Base-by-base conservation (phyloP, 345 rosid genomes). In the Capsella bursapastoris region DNA sequence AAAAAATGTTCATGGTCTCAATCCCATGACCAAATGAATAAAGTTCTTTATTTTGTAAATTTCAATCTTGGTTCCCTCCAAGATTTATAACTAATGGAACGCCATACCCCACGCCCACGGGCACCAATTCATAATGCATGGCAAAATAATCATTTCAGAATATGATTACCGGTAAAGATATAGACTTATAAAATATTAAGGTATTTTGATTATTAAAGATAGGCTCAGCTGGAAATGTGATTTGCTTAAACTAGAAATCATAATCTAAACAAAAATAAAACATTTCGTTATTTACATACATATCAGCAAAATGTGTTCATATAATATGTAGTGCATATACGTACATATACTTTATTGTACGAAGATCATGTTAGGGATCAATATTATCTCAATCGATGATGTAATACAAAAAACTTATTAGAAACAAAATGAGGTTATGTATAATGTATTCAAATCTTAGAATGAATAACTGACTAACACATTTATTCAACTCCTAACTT, bases 11-110 rank as follows among this genome's bases (percentile, higher is more conserved):
- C 5, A 40, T 67, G 68, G 72, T 14, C 61, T 68, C 73, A 13
- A 67, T 22, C 61, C 73, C 73, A 13, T 51, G 29, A 58, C 37
- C 12, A 50, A 40, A 59, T 67, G 61, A 50, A 55, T 75, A 75
- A 59, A 66, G 61, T 75, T 67, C 28, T 59, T 75, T 59, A 49
- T 29, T 22, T 38, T 51, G 53, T 22, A 68, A 58, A 66, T 75
- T 74, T 74, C 67, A 66, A 74, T 66, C 28, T 50, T 11, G 35
- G 9, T 67, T 66, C 78, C 73, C 79, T 67, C 79, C 73, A 61
- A 67, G 34, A 59, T 31, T 50, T 50, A 40, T 67, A 31, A 49
- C 37, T 50, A 66, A 50, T 58, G 38, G 45, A 66, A 74, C 56
- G 27, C 25, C 65, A 57, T 65, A 29, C 60, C 73, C 73, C 73